Base-by-base conservation (phyloP, 176 grass and related monocot genomes). In the Echinochloa phyllopogon region DNA sequence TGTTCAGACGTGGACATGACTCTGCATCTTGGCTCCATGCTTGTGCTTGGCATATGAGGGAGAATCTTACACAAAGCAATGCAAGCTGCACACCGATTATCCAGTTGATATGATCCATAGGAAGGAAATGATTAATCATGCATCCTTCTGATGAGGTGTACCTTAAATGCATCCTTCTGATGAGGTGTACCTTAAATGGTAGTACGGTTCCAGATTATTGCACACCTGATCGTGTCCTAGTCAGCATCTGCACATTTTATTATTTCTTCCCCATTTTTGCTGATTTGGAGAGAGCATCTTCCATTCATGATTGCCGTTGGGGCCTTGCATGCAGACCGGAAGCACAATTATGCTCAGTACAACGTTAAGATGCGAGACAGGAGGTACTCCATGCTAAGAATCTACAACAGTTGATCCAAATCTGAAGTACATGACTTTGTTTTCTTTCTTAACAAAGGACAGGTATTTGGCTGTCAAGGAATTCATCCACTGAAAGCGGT, bases 231-330 rank as follows among this genome's bases (percentile, higher is more conserved):
- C 1, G 69, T 73, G 71, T 82, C 79, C 61, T 70, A 77, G 25
- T 76, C 79, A 69, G 79, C 71, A 82, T 65, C 69, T 47, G 10
- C 11, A 48, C 56, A 44, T 17, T 75, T 75, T 36, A 23, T 37
- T 16, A 25, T 13, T 23, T n/a, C 3, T 0, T 13, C 12, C 2
- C 0, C n/a, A 17, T 6, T 74, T 74, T 38, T 64, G 48, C 60
- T 87, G 47, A 68, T 87, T 81, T 74, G 78, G 60, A 75, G 58
- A 58, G 75, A 60, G 63, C 72, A 87, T 82, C 25, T 76, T 33
- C 29, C 37, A 60, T 72, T 36, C 73, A 83, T 78, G 80, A 88
- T 83, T 83, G 43, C 12, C 41, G 10, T 71, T 77, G 69, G 80
- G 80, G 72, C 64, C 42, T 77, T 55, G 71, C 63, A 69, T 61